Conservation (phyloP, 192 early-diverging fungal species). For the Backusella sp. region DNA sequence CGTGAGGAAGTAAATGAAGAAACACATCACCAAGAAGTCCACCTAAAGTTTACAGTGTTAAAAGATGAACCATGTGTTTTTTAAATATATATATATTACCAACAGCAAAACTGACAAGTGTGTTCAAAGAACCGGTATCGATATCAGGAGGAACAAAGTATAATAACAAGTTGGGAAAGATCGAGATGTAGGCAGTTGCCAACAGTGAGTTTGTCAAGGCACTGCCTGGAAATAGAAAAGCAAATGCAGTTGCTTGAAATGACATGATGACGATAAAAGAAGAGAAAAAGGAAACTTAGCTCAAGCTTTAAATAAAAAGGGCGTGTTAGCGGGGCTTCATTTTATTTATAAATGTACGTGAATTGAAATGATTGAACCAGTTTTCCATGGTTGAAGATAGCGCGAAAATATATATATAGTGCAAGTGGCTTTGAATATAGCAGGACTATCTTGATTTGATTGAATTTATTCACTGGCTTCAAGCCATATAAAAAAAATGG, state of each 20-base stretch:
- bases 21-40: slow-evolving; percentile 84
- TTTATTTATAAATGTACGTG: background rate
- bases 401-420: no score
- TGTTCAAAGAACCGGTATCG: slow-evolving; percentile 56
- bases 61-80: background rate
- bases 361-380: background rate
- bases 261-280: slow-evolving; percentile 19
- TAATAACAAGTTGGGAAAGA: slow-evolving; percentile 78
- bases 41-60: slow-evolving; percentile 28
- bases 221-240: slow-evolving; percentile 55
- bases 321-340: background rate
- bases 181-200: slow-evolving; percentile 78
- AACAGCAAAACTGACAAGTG: slow-evolving; percentile 85
- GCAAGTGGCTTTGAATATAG: no score
- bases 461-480: no score
- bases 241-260: slow-evolving; percentile 40
- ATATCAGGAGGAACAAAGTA: slow-evolving; percentile 77
- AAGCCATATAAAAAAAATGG: no score
- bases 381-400: background rate
- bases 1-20: slow-evolving; percentile 78
- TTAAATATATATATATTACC: slow-evolving; percentile 33
- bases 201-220: slow-evolving; percentile 64
- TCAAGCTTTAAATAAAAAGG: background rate
- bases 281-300: background rate
- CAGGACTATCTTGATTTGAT: no score